Evolutionary conservation across 495 filamentous ascomycete genomes (phyloP), one percentile per base, ranked within the genome.

Genomic region (Chaetomium fimeti): DNA sequence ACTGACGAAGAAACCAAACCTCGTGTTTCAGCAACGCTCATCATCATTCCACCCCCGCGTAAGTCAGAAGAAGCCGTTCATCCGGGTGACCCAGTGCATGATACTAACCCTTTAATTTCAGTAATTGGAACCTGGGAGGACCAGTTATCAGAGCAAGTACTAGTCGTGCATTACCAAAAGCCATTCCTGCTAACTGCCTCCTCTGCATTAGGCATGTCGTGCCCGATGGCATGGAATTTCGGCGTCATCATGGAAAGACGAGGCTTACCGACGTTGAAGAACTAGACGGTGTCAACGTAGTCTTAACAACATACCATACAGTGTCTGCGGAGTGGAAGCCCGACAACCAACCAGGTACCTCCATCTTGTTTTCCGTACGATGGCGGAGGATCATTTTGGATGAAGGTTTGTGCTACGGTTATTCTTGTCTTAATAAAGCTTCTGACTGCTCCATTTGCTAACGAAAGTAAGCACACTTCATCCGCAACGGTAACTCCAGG

Each of bases 301-400:
- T 81, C 0, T 47, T 80, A 13, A 77, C 77, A 18, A 80, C 76
- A 9, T 80, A 80, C 61, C 71, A 80, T 54, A 75, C 76, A 0
- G 66, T 79, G 8, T 70, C 74, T 11, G 61, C 66, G 9, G 76
- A 79, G 24, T 75, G 72, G 74, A 70, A 59, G 60, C 22, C 66
- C 49, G 18, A 40, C 45, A 5, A 15, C 61, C 1, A 18, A 51
- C 53, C 53, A 9, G 29, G 15, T 29, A 60, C 36, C 9, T 69
- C 43, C 16, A 12, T 66, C 1, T 49, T 76, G 3, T 78, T 78
- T 62, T 70, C 68, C 1, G 60, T 62, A 9, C 65, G 42, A 2
- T 82, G 78, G 80, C 69, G 59, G 15, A 65, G 80, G 8, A 65
- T 83, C 18, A 69, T 83, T 8, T 59, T 83, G 18, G 81, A 83